Conservation (phyloP, 345 rosid genomes). For the Citrus medica region DNA sequence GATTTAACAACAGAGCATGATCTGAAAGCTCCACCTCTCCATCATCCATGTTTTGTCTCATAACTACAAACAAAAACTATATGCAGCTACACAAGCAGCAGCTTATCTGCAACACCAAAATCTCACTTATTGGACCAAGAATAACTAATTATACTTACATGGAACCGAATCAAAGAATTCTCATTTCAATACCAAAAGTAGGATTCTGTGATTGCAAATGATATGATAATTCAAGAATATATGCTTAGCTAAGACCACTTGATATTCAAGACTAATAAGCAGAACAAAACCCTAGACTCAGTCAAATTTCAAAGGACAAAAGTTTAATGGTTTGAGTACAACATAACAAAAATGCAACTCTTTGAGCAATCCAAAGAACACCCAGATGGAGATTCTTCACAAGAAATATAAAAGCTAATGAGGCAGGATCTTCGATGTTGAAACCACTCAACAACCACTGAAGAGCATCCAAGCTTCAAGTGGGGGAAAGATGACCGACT, state of each 20-base stretch:
- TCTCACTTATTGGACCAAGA: neutral
- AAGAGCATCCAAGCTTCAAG: slow-evolving; percentile 5
- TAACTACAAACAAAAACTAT: neutral
- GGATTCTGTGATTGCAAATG: slow-evolving; percentile 1
- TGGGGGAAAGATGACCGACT: neutral
- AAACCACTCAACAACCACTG: neutral
- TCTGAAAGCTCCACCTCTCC: slow-evolving; percentile 46
- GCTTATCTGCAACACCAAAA: slow-evolving; percentile 11
- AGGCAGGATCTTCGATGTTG: slow-evolving; percentile 6
- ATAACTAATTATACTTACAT: neutral
- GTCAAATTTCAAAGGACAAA: neutral
- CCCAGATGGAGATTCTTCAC: slow-evolving; percentile 27
- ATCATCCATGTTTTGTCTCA: slow-evolving; percentile 33
- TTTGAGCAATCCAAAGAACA: slow-evolving; percentile 24
- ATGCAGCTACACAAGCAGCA: neutral
- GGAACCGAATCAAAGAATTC: neutral
- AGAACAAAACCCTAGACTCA: slow-evolving; percentile 10
- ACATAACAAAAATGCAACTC: neutral
- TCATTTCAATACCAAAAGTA: neutral
- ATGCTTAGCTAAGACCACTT: slow-evolving; percentile 21
- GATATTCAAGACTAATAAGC: neutral
- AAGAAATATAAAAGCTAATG: slow-evolving; percentile 12
- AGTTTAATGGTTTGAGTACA: neutral
- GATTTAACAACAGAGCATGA: slow-evolving; percentile 18
- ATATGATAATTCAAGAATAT: slow-evolving; percentile 17